Percentiles rank a stretch among this genome's conserved stretches.
Evolutionary conservation across 2,329 filamentous ascomycete genomes (phyloP).

Genomic region (Colletotrichum salicis): DNA sequence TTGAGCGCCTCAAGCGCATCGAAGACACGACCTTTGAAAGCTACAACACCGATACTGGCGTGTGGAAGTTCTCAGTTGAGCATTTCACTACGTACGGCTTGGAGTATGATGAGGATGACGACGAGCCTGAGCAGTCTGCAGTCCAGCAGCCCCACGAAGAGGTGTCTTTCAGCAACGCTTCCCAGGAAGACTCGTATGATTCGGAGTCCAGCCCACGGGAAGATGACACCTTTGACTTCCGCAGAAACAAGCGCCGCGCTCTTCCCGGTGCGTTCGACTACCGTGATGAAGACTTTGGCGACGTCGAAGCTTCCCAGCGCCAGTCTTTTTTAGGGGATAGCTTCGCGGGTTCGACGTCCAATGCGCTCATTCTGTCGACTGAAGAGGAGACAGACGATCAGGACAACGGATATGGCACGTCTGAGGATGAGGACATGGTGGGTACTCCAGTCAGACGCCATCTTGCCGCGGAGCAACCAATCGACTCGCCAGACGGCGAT

Average conservation of each 20-base stretch:
- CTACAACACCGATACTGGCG: slow-evolving; percentile 82
- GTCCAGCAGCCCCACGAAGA: background rate
- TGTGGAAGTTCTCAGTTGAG: slow-evolving; percentile 93
- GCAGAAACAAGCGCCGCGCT: slow-evolving; percentile 53
- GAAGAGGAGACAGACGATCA: slow-evolving; percentile 70
- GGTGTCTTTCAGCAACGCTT: background rate
- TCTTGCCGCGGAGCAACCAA: slow-evolving; percentile 79
- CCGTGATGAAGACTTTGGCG: slow-evolving; percentile 60
- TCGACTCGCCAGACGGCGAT: slow-evolving; percentile 62
- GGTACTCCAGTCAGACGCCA: slow-evolving; percentile 79
- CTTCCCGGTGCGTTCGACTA: slow-evolving; percentile 86
- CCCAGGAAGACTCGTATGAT: slow-evolving; percentile 42
- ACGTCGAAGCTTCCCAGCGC: slow-evolving; percentile 51
- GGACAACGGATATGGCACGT: slow-evolving; percentile 82
- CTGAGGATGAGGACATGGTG: slow-evolving; percentile 78
- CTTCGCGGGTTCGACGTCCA: slow-evolving; percentile 83
- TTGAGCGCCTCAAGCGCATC: slow-evolving; percentile 83
- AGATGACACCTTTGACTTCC: slow-evolving; percentile 70
- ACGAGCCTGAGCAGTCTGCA: slow-evolving; percentile 54
- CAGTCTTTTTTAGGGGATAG: slow-evolving; percentile 94
- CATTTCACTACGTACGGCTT: slow-evolving; percentile 97
- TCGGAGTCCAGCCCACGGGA: slow-evolving; percentile 49
- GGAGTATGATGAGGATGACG: slow-evolving; percentile 80
- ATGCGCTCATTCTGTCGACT: slow-evolving; percentile 67
- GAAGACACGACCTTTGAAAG: slow-evolving; percentile 82